Conservation (phyloP, 306 rosid genomes). For the Vicia faba region DNA sequence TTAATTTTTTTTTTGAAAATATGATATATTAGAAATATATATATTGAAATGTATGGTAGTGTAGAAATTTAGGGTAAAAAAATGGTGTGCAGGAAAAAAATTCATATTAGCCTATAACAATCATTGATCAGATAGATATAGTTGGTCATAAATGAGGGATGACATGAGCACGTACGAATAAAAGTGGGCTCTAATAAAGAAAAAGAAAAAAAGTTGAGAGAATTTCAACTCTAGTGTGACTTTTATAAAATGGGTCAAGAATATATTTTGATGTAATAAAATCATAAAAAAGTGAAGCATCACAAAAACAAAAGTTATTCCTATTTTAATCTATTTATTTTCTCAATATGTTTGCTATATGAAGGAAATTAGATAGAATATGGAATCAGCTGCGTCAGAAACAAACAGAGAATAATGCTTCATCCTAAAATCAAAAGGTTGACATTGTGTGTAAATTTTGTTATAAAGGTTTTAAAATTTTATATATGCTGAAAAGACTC, state of each 20-base stretch:
- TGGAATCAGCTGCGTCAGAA: slow-evolving; percentile 28
- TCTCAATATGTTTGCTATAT: slow-evolving; percentile 7
- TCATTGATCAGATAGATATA: slow-evolving; percentile 31
- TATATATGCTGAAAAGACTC: slow-evolving; percentile 51
- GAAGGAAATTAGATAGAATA: no score
- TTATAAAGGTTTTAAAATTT: neutral
- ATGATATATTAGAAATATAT: no score
- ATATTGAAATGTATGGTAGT: no score
- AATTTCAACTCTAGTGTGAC: slow-evolving; percentile 50
- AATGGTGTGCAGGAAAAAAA: no score
- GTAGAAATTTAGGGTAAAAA: no score
- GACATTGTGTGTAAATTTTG: slow-evolving; percentile 1
- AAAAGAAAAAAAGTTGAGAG: slow-evolving; percentile 47
- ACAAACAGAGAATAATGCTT: slow-evolving; percentile 5
- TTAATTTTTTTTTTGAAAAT: no score
- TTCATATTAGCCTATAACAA: slow-evolving; percentile 10
- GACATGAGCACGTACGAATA: neutral
- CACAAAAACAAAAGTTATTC: slow-evolving; percentile 36
- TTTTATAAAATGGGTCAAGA: slow-evolving; percentile 40
- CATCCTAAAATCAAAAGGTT: slow-evolving; percentile 28
- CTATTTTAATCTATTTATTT: slow-evolving; percentile 26
- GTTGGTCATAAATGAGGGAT: slow-evolving; percentile 11
- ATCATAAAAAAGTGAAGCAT: slow-evolving; percentile 44
- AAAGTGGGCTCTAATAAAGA: slow-evolving; percentile 28
- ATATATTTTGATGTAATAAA: slow-evolving; percentile 45